phyloP scores from a whole-genome alignment of 306 rosid genomes.

The Luffa aegyptiaca region DNA sequence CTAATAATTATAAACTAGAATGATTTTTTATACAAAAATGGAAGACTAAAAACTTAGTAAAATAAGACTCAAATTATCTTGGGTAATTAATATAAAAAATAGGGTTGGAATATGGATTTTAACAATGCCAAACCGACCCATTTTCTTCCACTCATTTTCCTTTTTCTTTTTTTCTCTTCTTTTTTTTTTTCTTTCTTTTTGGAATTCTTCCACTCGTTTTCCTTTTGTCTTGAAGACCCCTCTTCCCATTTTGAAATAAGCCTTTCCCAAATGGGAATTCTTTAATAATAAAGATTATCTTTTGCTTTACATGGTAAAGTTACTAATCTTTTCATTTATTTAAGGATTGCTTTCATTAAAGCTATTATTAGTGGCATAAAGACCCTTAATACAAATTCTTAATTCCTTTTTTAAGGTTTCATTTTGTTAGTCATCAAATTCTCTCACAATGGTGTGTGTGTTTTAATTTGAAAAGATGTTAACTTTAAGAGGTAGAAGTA shows the following conservation, averaged over 20 bases:
- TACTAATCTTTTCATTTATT: constrained; percentile 9
- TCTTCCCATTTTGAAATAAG: background rate
- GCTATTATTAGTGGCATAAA: constrained; percentile 1
- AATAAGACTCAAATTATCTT: background rate
- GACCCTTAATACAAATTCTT: background rate
- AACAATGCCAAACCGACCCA: constrained; percentile 1
- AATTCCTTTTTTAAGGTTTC: background rate
- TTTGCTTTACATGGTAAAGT: constrained; percentile 3
- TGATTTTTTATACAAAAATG: background rate
- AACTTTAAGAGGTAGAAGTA: background rate
- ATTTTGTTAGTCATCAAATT: background rate
- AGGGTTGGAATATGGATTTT: background rate
- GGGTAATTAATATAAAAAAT: background rate
- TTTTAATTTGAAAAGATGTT: background rate
- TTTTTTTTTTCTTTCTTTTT: background rate
- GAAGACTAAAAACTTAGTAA: background rate
- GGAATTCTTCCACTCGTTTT: background rate
- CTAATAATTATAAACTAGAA: background rate
- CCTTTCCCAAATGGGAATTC: background rate
- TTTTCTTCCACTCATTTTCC: background rate
- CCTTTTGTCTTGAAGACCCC: background rate
- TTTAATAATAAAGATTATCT: background rate
- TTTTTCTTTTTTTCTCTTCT: too few relatives aligned
- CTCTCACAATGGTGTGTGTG: background rate
- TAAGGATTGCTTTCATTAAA: constrained; percentile 1